Evolutionary conservation across 345 rosid genomes (phyloP), one percentile per base, ranked within the genome.

Genomic region (Gossypioides kirkii): DNA sequence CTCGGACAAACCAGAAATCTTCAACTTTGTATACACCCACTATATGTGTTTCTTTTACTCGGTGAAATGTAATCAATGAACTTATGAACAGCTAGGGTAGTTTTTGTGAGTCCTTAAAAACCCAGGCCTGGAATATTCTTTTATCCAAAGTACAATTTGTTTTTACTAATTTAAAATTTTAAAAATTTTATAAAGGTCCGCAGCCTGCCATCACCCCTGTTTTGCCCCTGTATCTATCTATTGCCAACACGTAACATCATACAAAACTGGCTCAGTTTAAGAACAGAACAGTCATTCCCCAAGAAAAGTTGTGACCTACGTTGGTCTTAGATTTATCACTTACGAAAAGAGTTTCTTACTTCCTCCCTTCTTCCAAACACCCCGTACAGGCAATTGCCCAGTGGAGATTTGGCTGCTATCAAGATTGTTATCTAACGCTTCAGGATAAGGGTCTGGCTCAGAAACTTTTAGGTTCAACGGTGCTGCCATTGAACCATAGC

Each of bases 341-440:
- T 79, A 85, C 63, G 69, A 69, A 70, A 87, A 87, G 74, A 92
- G 92, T 61, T 87, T 79, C 1, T 86, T 81, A 25, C 93, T 88
- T 41, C 91, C 93, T 0, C 94, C 91, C 20, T 72, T 90, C 73
- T 79, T 78, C 98, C 97, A 95, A 72, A 87, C 92, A 10, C 96
- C 92, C 17, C 87, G 92, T 43, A 80, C 80, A 13, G 90, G 88
- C 72, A 84, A 73, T 18, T 77, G 88, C 53, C 75, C 76, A 1
- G 71, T 59, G 36, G 74, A 77, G 46, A 79, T 77, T 72, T 63
- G 83, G 43, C 71, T 73, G 56, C 78, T 81, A 49, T 81, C 79
- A 41, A 73, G 66, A 71, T 55, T 71, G 7, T 77, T 74, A 47
- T 68, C 76, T 61, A 45, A 50, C 2, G 80, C 73, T 36, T 79